Base-by-base conservation (phyloP, 2,329 filamentous ascomycete species). In the Epichloe scottii region DNA sequence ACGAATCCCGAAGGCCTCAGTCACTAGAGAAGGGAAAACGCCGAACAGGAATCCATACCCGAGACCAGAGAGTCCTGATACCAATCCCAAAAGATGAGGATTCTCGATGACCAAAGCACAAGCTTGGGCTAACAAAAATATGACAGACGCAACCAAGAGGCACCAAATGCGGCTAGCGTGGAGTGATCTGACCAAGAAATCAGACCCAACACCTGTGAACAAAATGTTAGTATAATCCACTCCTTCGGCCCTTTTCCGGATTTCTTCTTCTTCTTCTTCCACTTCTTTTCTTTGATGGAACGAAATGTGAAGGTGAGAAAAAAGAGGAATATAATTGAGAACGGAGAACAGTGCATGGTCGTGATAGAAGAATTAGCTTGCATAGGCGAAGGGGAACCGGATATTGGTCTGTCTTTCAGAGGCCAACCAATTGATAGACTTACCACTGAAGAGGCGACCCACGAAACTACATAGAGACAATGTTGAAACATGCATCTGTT, bases 21-120 rank as follows among this genome's bases (percentile, higher is more conserved):
- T 89, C 10, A 87, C 79, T 17, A 97, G 81, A 12, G 89, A 90
- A 0, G 93, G 93, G 66, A 87, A 95, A 19, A 95, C 90, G 35
- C 93, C 93, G 58, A 97, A 97, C 0, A 97, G 75, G 57, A 95
- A 88, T 2, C 93, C 93, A 65, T 98, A 98, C 1, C 83, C 90
- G 1, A 97, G 72, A 0, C 93, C 93, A 0, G 87, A 95, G 21
- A 95, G 76, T 0, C 82, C 79, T 0, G 90, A 96, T 17, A 97
- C 83, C 30, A 89, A 68, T 57, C 82, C 82, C 1, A 97, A 78
- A 40, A 82, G 72, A 60, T 89, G 77, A 0, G 93, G 93, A 63
- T 93, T 86, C 49, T 79, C 74, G 54, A 96, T 81, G 39, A 73
- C 79, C 37, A 91, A 75, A 7, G 87, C 91, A 50, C 78, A 82